These are phyloP conservation scores for Mesembryanthemum crystallinum DNA, from an alignment of 148 eudicot genomes.

Conservation along the genomic window DNA sequence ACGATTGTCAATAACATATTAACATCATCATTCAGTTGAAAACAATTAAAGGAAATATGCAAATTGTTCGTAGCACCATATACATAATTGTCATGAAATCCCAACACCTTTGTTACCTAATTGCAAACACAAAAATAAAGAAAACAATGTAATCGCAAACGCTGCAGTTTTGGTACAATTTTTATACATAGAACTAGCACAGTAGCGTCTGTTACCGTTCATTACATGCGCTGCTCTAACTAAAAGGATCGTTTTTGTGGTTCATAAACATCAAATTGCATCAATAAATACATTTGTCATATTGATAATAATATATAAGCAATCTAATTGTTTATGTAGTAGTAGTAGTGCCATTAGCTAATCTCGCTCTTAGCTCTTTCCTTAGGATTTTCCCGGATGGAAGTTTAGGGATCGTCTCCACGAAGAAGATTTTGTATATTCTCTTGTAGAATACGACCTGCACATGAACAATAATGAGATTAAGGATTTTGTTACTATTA, in stretches of 20 bases:
- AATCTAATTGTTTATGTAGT: too few relatives aligned
- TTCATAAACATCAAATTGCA: not conserved
- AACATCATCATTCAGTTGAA: not conserved
- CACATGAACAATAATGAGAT: not conserved
- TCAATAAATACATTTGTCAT: not conserved
- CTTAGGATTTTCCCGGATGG: constrained; percentile 91
- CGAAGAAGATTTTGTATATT: constrained; percentile 59
- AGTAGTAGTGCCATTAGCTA: constrained; percentile 48
- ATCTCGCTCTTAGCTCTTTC: constrained; percentile 84
- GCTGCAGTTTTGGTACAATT: constrained; percentile 20
- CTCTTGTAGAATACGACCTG: constrained; percentile 94
- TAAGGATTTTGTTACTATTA: too few relatives aligned
- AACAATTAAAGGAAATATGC: not conserved
- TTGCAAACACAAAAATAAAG: not conserved
- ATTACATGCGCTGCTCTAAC: not conserved
- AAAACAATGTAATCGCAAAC: not conserved
- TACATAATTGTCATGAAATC: constrained; percentile 10
- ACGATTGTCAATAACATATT: not conserved
- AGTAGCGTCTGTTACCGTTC: not conserved
- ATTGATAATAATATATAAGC: not conserved
- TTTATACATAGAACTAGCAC: not conserved
- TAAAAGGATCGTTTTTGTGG: not conserved
- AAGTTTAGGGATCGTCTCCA: constrained; percentile 77
- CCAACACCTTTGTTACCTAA: not conserved
- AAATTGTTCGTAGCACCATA: constrained; percentile 10